Percentiles rank a stretch among this genome's conserved stretches.
Evolutionary conservation across 2,329 filamentous ascomycete species (phyloP).

Genomic region (Beauveria sp.): DNA sequence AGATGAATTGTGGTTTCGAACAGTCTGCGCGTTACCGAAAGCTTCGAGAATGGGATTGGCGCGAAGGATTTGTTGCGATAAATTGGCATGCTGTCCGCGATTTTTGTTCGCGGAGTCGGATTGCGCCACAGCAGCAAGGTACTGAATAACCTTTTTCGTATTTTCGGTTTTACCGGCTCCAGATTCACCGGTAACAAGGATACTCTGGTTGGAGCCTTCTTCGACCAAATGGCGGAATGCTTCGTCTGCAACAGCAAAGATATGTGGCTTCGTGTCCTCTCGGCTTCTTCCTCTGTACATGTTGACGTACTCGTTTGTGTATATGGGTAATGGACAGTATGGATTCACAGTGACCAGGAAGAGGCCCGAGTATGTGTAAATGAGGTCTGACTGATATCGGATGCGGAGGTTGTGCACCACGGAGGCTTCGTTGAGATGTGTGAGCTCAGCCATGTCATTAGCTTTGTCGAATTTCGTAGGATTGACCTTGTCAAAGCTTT

Average conservation of each 20-base stretch:
- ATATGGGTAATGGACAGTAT: slow-evolving; percentile 90
- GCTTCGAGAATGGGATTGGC: slow-evolving; percentile 97
- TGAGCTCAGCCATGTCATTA: slow-evolving; percentile 98
- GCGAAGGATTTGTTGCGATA: slow-evolving; percentile 92
- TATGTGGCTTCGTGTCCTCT: slow-evolving; percentile 94
- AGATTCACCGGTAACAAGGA: slow-evolving; percentile 94
- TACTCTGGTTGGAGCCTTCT: slow-evolving; percentile 93
- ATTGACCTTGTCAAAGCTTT: slow-evolving; percentile 97
- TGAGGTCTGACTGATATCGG: slow-evolving; percentile 90
- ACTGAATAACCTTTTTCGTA: slow-evolving; percentile 99
- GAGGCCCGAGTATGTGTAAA: slow-evolving; percentile 95
- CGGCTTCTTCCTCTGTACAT: slow-evolving; percentile 91
- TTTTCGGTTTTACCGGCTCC: slow-evolving; percentile 98
- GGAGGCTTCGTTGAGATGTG: slow-evolving; percentile 93
- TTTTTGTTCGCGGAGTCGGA: slow-evolving; percentile 63
- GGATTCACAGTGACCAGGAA: slow-evolving; percentile 97
- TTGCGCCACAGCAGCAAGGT: slow-evolving; percentile 87
- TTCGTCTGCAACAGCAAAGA: slow-evolving; percentile 95
- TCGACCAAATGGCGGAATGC: slow-evolving; percentile 94
- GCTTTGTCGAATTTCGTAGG: slow-evolving; percentile 99
- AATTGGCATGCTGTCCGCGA: slow-evolving; percentile 63
- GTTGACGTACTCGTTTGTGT: slow-evolving; percentile 92
- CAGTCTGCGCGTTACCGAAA: slow-evolving; percentile 96
- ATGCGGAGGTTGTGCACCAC: slow-evolving; percentile 96
- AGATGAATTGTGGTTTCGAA: slow-evolving; percentile 97